Conservation (phyloP, 2,329 filamentous ascomycete species). For the Diaporthe ampelina region DNA sequence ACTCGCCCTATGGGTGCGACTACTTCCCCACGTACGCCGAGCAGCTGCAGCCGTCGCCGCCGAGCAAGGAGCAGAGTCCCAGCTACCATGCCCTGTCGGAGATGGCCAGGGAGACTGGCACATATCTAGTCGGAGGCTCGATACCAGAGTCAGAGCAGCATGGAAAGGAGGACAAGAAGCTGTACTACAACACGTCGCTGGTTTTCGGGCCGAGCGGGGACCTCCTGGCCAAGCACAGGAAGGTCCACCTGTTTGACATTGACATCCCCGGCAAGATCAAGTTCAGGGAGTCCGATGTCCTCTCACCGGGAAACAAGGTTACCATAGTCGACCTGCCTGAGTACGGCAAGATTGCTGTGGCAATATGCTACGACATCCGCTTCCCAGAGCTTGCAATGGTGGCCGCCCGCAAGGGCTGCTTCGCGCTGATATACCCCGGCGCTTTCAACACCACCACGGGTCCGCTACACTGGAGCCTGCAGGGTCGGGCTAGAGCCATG, state of each 20-base stretch:
- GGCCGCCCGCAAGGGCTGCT: conserved; percentile 87
- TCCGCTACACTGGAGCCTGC: conserved; percentile 89
- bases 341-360: conserved; percentile 88
- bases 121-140: conserved; percentile 90
- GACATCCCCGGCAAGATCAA: conserved; percentile 95
- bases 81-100: conserved; percentile 87
- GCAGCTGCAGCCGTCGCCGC: conserved; percentile 82
- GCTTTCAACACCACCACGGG: conserved; percentile 97
- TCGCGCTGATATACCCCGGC: conserved; percentile 92
- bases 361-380: conserved; percentile 97
- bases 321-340: conserved; percentile 89
- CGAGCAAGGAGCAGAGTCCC: conserved; percentile 77
- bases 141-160: conserved; percentile 82
- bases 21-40: conserved; percentile 96
- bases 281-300: conserved; percentile 91
- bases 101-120: conserved; percentile 82
- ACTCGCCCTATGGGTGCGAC: conserved; percentile 92
- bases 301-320: conserved; percentile 86
- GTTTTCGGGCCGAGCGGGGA: conserved; percentile 83
- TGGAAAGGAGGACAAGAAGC: conserved; percentile 57
- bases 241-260: conserved; percentile 97
- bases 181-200: conserved; percentile 93
- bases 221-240: conserved; percentile 91
- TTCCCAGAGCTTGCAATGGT: conserved; percentile 95
- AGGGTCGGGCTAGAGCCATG: conserved; percentile 85